Conservation (phyloP, 345 rosid genomes). For the Eutrema japonicum region DNA sequence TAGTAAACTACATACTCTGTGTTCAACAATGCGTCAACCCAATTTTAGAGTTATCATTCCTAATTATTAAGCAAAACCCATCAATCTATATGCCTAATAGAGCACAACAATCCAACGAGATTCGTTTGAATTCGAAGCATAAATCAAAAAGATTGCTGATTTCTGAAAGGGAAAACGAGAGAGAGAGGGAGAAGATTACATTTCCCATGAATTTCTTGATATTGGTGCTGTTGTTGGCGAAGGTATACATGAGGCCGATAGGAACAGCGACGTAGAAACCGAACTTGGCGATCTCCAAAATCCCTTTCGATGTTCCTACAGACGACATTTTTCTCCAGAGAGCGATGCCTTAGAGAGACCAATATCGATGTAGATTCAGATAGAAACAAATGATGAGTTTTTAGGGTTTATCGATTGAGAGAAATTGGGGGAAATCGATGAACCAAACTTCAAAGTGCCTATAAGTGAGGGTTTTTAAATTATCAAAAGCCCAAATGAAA, state of each 20-base stretch:
- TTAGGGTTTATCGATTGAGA: slow-evolving; percentile 33
- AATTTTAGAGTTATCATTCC: neutral
- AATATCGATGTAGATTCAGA: slow-evolving; percentile 1
- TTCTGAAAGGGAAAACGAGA: slow-evolving; percentile 1
- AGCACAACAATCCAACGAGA: neutral
- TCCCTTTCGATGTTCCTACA: slow-evolving; percentile 71
- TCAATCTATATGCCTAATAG: neutral
- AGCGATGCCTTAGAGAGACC: neutral
- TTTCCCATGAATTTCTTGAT: slow-evolving; percentile 86
- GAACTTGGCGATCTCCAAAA: slow-evolving; percentile 83
- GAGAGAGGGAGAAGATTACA: slow-evolving; percentile 44
- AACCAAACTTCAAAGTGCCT: neutral
- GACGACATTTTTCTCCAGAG: slow-evolving; percentile 56
- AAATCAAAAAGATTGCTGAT: neutral
- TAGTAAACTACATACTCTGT: neutral
- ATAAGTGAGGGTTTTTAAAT: no score
- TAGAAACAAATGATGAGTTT: neutral
- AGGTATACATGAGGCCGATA: slow-evolving; percentile 70
- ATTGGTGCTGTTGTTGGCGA: slow-evolving; percentile 81
- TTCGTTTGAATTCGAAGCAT: neutral
- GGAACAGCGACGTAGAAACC: slow-evolving; percentile 78
- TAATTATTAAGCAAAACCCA: neutral
- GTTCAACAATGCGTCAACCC: neutral
- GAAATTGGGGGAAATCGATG: slow-evolving; percentile 18
- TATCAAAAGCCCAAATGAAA: no score